Base-by-base conservation (phyloP, 2,329 filamentous ascomycete genomes). In the Monosporascus cannonballus region DNA sequence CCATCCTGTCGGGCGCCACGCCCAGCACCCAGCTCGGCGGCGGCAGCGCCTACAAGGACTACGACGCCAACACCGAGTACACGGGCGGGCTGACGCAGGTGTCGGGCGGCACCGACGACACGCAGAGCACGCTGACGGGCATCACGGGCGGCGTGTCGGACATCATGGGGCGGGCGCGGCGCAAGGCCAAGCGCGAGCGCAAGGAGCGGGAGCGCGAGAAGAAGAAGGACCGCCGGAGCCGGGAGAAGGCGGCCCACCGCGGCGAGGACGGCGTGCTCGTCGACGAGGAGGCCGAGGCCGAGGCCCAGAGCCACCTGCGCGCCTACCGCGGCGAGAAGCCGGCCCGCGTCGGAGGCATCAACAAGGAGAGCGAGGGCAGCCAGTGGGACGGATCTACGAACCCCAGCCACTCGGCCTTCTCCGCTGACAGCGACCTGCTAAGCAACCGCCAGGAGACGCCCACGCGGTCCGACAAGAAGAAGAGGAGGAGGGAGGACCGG, bases 261-360 rank as follows among this genome's bases (percentile, higher is more conserved):
- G 77, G 74, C 56, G 81, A 84, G 55, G 81, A 84, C 57, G 84
- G 82, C 24, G 77, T 81, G 17, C 70, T 85, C n/a, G 69, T 84
- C 49, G 85, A 88, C 66, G 79, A 82, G 61, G 71, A 76, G 27
- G 83, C 84, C 62, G 86, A 89, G 67, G 79, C 77, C 39, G 76
- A 76, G 50, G 85, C 81, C 24, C 76, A 85, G 61, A 75, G 83
- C 47, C 86, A 94, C 55, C 81, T 97, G 52, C 83, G 87, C 54
- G 83, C 83, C 36, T 97, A 97, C 75, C 88, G 92, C 24, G 80
- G 90, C 65, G 93, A 97, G 73, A 89, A 86, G 68, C 76, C 90
- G 2, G 93, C 93, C 1, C 81, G 88, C 49, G 91, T 97, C 2
- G 93, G 93, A 37, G 93, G 93, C 20, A 75, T 97, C 69, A 97